These are phyloP conservation scores for Stipa capillata DNA, from an alignment of 176 grass and related monocot genomes.

Conservation along the genomic window DNA sequence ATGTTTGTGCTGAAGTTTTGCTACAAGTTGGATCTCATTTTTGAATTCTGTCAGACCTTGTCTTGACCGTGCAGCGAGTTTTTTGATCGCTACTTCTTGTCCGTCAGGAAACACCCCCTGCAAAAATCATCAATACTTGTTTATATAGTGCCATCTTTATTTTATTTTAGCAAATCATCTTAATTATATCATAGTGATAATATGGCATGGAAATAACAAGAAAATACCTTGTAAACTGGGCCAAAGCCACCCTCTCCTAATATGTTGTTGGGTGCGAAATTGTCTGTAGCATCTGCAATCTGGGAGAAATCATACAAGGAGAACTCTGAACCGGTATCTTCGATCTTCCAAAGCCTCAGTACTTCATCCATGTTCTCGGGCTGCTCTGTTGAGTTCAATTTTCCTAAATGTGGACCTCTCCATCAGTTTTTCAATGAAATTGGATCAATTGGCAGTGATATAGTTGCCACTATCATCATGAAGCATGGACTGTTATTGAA, in stretches of 20 bases:
- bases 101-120: conserved; percentile 51
- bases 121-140: not conserved
- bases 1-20: conserved; percentile 51
- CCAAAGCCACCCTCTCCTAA: conserved; percentile 73
- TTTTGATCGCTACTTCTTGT: conserved; percentile 57
- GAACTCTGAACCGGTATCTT: conserved; percentile 21
- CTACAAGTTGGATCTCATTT: conserved; percentile 55
- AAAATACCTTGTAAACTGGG: conserved; percentile 65
- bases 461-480: not conserved
- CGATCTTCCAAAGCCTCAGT: not conserved
- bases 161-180: not conserved
- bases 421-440: conserved; percentile 12
- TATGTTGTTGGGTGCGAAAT: conserved; percentile 42
- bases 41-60: conserved; percentile 68
- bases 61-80: conserved; percentile 32
- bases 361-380: not conserved
- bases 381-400: not conserved
- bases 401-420: conserved; percentile 7
- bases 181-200: not conserved
- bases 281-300: too few species aligned
- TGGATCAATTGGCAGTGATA: not conserved
- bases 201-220: not conserved
- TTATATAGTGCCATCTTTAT: not conserved
- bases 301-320: too few species aligned
- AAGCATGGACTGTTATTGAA: not conserved